Evolutionary conservation across 257 asterid genomes (phyloP).

Genomic region (Eucommia ulmoides): DNA sequence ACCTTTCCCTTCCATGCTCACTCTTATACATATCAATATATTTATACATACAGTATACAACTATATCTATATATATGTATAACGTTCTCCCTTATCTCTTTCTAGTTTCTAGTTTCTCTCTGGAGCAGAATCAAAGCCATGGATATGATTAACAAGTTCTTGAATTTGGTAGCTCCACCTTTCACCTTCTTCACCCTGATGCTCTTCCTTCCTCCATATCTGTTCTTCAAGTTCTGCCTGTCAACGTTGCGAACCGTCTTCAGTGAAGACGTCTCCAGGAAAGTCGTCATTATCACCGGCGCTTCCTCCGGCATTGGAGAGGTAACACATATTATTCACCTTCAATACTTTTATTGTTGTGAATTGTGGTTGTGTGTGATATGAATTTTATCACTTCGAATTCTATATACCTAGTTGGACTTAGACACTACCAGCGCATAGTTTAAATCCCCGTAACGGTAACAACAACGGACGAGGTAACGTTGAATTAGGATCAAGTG

Average conservation of each 20-base stretch:
- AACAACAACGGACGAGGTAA: too few relatives aligned
- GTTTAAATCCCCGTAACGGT: too few relatives aligned
- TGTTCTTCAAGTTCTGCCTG: conserved; percentile 19
- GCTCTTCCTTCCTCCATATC: conserved; percentile 30
- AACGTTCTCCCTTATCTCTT: not conserved
- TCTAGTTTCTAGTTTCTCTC: not conserved
- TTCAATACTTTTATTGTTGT: too few relatives aligned
- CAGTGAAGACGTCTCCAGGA: conserved; percentile 44
- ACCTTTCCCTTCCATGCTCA: not conserved
- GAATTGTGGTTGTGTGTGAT: too few relatives aligned
- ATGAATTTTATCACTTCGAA: too few relatives aligned
- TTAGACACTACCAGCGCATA: too few relatives aligned
- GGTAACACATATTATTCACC: too few relatives aligned
- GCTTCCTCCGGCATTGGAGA: conserved; percentile 82
- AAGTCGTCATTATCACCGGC: conserved; percentile 59
- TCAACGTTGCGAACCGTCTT: conserved; percentile 28
- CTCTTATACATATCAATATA: not conserved
- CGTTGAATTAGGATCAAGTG: too few relatives aligned
- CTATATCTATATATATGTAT: not conserved
- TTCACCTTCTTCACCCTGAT: conserved; percentile 19
- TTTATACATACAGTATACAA: not conserved
- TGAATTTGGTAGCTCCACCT: conserved; percentile 31
- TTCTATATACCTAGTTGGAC: too few relatives aligned
- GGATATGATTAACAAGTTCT: conserved; percentile 27
- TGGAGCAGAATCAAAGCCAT: conserved; percentile 3